phyloP scores from a whole-genome alignment of 192 early-diverging fungal genomes.

The Linnemannia exigua region DNA sequence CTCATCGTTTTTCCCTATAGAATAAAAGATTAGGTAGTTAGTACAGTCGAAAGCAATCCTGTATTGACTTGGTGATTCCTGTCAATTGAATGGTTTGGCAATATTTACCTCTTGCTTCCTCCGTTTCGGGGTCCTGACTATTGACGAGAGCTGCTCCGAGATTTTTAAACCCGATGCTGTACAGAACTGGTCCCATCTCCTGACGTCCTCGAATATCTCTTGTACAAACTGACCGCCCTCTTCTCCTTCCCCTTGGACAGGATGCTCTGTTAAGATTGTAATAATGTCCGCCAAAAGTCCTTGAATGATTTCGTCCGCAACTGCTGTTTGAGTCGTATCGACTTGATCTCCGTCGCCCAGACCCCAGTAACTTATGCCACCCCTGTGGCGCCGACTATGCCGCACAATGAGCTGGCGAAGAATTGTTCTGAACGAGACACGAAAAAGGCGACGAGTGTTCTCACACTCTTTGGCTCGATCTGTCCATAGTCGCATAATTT shows the following conservation, averaged over 20 bases:
- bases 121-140: not conserved
- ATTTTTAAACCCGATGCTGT: not conserved
- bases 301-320: slow-evolving; percentile 8
- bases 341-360: not conserved
- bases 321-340: not conserved
- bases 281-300: not conserved
- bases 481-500: not conserved
- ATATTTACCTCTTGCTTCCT: not conserved
- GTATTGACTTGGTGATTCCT: not conserved
- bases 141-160: not conserved
- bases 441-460: slow-evolving; percentile 4
- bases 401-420: slow-evolving; percentile 14
- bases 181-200: not conserved
- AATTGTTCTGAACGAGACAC: not conserved
- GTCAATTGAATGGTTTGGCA: not conserved
- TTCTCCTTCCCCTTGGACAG: not conserved
- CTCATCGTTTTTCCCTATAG: not conserved
- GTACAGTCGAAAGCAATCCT: not conserved
- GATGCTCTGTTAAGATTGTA: not conserved
- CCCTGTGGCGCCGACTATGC: not conserved
- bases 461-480: not conserved
- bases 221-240: not conserved
- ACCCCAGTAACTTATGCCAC: not conserved
- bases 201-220: not conserved
- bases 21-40: not conserved